Conservation (phyloP, 1,139 yeast genomes). For the Petasospora fabianii region DNA sequence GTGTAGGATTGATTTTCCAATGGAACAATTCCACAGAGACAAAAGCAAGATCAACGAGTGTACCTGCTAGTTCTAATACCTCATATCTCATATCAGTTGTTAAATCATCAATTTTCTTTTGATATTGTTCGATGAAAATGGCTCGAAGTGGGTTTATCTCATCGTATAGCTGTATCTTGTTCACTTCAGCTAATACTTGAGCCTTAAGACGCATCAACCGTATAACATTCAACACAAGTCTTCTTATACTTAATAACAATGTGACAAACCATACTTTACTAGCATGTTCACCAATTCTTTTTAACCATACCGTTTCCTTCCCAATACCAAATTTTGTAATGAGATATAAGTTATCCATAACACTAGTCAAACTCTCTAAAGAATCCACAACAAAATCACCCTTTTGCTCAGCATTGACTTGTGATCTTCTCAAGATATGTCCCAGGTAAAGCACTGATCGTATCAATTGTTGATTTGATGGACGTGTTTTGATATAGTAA, state of each 20-base stretch:
- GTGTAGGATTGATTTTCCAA: conserved; percentile 18
- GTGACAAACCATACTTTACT: conserved; percentile 27
- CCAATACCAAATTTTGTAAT: conserved; percentile 25
- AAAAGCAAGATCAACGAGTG: conserved; percentile 23
- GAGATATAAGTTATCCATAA: conserved; percentile 25
- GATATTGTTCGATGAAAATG: conserved; percentile 19
- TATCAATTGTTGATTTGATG: conserved; percentile 21
- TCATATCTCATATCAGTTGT: conserved; percentile 16
- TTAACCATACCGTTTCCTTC: conserved; percentile 13
- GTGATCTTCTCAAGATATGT: conserved; percentile 13
- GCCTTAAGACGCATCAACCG: conserved; percentile 15
- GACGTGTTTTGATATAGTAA: not conserved
- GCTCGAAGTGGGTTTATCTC: conserved; percentile 9
- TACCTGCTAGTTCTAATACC: conserved; percentile 19
- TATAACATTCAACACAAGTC: conserved; percentile 11
- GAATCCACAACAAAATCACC: conserved; percentile 17
- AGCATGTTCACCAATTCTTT: conserved; percentile 18
- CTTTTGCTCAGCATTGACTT: conserved; percentile 3
- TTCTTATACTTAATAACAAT: conserved; percentile 20
- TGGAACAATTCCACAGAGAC: conserved; percentile 25
- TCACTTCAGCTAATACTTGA: conserved; percentile 16
- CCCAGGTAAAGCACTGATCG: conserved; percentile 25
- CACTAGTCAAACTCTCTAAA: conserved; percentile 22
- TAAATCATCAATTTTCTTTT: conserved; percentile 18
- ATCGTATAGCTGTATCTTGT: conserved; percentile 13